Conservation (phyloP, 257 asterid species). For the Penstemon barbatus region DNA sequence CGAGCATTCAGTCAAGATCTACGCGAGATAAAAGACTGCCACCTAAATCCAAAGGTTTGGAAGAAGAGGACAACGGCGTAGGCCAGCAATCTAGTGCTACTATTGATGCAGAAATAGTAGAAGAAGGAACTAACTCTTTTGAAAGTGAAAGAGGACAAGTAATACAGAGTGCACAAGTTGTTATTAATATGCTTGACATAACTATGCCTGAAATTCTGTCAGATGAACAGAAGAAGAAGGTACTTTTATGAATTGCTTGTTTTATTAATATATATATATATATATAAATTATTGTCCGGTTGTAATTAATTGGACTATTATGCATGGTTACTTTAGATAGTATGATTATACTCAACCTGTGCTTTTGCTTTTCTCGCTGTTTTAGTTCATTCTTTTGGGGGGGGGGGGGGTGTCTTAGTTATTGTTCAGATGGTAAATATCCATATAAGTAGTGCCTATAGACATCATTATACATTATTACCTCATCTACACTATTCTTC, state of each 20-base stretch:
- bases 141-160: conserved; percentile 68
- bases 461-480: conserved; percentile 2
- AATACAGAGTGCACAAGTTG: conserved; percentile 69
- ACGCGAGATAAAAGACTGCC: conserved; percentile 32
- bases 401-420: not conserved
- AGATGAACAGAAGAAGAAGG: conserved; percentile 86
- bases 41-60: conserved; percentile 25
- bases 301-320: conserved; percentile 18
- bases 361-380: not conserved
- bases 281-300: conserved; percentile 5
- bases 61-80: conserved; percentile 32
- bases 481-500: not conserved
- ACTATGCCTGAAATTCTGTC: conserved; percentile 70
- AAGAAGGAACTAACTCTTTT: conserved; percentile 34
- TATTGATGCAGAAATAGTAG: conserved; percentile 38
- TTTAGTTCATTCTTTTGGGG: not conserved
- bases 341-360: conserved; percentile 4
- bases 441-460: conserved; percentile 1
- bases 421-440: not conserved
- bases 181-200: conserved; percentile 79
- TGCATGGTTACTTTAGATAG: conserved; percentile 7
- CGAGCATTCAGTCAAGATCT: conserved; percentile 35
- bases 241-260: conserved; percentile 31
- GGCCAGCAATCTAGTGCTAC: conserved; percentile 32
- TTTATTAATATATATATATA: conserved; percentile 19